These are phyloP conservation scores for Backusella tarrabulga DNA, from an alignment of 192 early-diverging fungal genomes.

Conservation along the genomic window DNA sequence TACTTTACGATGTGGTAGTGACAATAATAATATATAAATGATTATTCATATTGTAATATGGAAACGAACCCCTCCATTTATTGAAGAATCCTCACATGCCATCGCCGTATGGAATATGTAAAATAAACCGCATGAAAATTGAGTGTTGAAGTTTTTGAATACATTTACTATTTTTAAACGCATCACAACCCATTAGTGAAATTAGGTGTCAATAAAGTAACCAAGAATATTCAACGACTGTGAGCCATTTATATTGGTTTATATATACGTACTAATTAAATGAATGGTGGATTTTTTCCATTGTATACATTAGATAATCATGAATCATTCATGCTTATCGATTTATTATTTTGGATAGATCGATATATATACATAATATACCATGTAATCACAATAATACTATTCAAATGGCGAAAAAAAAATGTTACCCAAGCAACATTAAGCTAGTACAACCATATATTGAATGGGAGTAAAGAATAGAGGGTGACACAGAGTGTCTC, in stretches of 20 bases:
- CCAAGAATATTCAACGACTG: too few relatives aligned
- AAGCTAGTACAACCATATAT: background rate
- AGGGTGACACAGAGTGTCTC: background rate
- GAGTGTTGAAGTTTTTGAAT: background rate
- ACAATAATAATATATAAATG: background rate
- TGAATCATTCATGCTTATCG: background rate
- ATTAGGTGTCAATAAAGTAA: background rate
- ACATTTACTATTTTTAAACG: background rate
- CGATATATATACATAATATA: background rate
- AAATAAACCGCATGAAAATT: background rate
- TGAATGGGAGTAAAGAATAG: background rate
- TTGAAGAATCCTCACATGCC: background rate
- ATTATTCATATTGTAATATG: background rate
- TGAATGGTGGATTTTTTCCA: too few relatives aligned
- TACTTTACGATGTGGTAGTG: too few relatives aligned
- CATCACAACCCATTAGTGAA: background rate
- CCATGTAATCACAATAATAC: background rate
- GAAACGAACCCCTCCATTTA: background rate
- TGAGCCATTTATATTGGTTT: too few relatives aligned
- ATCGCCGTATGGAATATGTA: background rate
- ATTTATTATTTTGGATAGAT: background rate
- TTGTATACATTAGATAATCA: too few relatives aligned
- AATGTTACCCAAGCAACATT: background rate
- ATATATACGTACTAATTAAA: too few relatives aligned
- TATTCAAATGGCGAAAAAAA: background rate